Evolutionary conservation across 2,329 filamentous ascomycete genomes (phyloP).

Genomic region (Myotisia sp.): DNA sequence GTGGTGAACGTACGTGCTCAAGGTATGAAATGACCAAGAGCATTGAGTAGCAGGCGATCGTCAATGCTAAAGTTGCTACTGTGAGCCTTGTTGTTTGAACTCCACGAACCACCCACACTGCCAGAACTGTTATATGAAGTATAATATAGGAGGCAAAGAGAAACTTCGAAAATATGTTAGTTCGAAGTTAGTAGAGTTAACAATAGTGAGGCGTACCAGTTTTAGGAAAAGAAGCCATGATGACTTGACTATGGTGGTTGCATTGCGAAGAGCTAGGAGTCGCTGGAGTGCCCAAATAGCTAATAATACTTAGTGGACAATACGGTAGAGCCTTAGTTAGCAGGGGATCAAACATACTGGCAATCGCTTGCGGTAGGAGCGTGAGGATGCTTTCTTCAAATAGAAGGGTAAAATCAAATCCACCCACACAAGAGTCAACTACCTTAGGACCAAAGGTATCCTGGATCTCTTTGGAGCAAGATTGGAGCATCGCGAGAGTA

Average conservation of each 20-base stretch:
- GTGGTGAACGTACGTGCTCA: constrained; percentile 27
- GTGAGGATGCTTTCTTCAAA: constrained; percentile 20
- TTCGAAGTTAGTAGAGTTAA: not conserved
- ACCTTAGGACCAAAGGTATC: constrained; percentile 19
- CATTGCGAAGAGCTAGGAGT: not conserved
- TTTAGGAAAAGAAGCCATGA: not conserved
- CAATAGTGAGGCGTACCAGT: not conserved
- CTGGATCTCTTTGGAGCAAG: constrained; percentile 10
- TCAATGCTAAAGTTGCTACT: not conserved
- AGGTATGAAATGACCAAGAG: constrained; percentile 4
- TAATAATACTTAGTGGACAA: not conserved
- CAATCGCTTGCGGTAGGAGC: constrained; percentile 6
- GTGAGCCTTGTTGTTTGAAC: constrained; percentile 1
- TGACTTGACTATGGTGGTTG: not conserved
- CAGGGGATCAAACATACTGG: too few relatives aligned
- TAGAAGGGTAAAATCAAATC: constrained; percentile 21
- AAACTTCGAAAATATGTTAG: not conserved
- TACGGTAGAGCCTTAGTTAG: too few relatives aligned
- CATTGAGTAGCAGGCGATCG: not conserved
- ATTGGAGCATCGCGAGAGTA: too few relatives aligned
- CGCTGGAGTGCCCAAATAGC: constrained; percentile 1
- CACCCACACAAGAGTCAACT: constrained; percentile 14
- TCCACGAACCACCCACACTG: not conserved
- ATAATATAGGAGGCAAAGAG: not conserved
- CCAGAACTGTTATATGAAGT: not conserved